Conservation (phyloP, 805 yeast genomes). For the Candida insectalens region DNA sequence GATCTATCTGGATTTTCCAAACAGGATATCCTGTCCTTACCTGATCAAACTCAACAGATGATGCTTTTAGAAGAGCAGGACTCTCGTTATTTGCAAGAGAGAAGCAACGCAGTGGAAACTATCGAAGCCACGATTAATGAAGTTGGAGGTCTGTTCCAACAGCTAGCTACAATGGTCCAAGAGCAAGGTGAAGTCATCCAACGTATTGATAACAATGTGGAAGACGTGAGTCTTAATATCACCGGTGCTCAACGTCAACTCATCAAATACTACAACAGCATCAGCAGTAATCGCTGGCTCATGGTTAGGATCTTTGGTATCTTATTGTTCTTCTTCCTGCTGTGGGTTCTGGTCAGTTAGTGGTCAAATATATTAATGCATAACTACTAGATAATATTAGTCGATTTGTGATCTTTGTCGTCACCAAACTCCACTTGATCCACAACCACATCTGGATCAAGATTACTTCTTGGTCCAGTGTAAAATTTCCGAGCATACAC, state of each 20-base stretch:
- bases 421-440: constrained; percentile 4
- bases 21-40: constrained; percentile 55
- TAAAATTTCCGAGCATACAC: constrained; percentile 50
- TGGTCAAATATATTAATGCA: not conserved
- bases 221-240: constrained; percentile 83
- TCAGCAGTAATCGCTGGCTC: constrained; percentile 87
- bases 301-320: constrained; percentile 85
- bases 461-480: constrained; percentile 49
- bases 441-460: too few relatives aligned
- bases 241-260: constrained; percentile 92
- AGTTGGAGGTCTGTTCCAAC: constrained; percentile 90
- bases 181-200: constrained; percentile 97
- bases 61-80: constrained; percentile 80
- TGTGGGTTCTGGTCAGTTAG: constrained; percentile 72
- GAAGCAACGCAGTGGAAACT: constrained; percentile 88
- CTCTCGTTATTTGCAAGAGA: constrained; percentile 64
- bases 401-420: too few relatives aligned
- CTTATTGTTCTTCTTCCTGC: constrained; percentile 60
- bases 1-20: too few relatives aligned
- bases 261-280: constrained; percentile 78
- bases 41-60: constrained; percentile 78
- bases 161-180: constrained; percentile 93
- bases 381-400: not conserved
- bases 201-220: constrained; percentile 90
- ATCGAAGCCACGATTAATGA: constrained; percentile 96